phyloP scores from a whole-genome alignment of 129 eudicot genomes.

The Saussurea involucrata region DNA sequence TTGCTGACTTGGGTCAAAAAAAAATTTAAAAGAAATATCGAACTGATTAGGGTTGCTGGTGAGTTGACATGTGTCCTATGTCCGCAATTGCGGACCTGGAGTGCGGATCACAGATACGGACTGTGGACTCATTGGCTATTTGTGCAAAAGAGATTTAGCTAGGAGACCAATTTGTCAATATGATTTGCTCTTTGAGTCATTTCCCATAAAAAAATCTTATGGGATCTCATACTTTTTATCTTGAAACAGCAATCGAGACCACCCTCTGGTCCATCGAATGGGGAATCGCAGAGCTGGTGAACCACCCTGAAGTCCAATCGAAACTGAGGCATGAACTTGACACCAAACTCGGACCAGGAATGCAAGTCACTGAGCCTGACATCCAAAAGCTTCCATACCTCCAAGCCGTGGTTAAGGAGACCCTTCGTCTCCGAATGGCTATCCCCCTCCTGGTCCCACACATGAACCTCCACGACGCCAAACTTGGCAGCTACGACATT shows the following conservation, averaged over 20 bases:
- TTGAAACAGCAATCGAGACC: conserved; percentile 77
- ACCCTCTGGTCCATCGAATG: conserved; percentile 95
- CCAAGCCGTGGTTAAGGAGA: conserved; percentile 38
- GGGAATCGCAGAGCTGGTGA: conserved; percentile 84
- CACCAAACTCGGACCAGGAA: conserved; percentile 42
- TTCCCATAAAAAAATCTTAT: neutral
- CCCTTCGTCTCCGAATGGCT: conserved; percentile 40
- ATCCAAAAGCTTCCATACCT: conserved; percentile 39
- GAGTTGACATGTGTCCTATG: too few relatives aligned
- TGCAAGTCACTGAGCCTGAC: conserved; percentile 40
- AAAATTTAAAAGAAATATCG: too few relatives aligned
- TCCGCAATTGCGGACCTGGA: too few relatives aligned
- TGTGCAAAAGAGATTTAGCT: too few relatives aligned
- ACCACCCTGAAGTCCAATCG: conserved; percentile 72
- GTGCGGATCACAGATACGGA: too few relatives aligned
- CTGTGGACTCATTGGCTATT: too few relatives aligned
- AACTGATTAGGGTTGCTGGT: too few relatives aligned
- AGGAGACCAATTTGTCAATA: too few relatives aligned
- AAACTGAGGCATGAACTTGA: conserved; percentile 74
- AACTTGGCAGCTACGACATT: conserved; percentile 29
- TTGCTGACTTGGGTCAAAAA: too few relatives aligned
- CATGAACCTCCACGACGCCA: conserved; percentile 35
- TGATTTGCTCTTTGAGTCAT: too few relatives aligned
- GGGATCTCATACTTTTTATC: neutral
- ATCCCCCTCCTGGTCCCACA: conserved; percentile 41